A percentile compares a stretch with the other conserved stretches of the same genome.
Evolutionary conservation across 768 basidiomycete species (phyloP).

Genomic region (Lactifluus piperatus): DNA sequence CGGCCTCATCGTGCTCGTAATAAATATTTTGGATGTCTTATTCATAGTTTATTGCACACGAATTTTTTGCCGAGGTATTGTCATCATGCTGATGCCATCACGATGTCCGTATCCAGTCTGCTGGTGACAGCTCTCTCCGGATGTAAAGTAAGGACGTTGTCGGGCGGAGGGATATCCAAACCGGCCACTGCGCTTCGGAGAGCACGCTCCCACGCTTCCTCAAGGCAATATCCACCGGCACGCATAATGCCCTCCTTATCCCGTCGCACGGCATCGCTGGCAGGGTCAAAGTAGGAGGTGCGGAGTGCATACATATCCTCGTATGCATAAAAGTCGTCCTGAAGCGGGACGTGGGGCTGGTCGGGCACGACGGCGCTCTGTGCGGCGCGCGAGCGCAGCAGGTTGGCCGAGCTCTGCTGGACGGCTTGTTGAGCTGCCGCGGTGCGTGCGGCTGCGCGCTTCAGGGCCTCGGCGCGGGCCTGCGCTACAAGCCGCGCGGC

Average conservation of each 20-base stretch:
- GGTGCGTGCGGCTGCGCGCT: conserved; percentile 50
- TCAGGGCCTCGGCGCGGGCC: conserved; percentile 54
- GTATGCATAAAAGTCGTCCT: conserved; percentile 70
- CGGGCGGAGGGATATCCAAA: conserved; percentile 34
- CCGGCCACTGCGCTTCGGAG: conserved; percentile 65
- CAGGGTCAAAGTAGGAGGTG: conserved; percentile 57
- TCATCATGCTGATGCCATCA: conserved; percentile 29
- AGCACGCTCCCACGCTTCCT: conserved; percentile 83
- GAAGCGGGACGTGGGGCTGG: conserved; percentile 68
- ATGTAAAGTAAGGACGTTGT: conserved; percentile 33
- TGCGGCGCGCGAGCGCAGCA: conserved; percentile 54
- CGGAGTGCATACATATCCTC: conserved; percentile 55
- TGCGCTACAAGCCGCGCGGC: conserved; percentile 63
- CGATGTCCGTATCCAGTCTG: conserved; percentile 33
- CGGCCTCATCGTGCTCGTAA: too few species aligned
- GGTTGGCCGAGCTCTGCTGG: conserved; percentile 26
- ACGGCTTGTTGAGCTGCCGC: conserved; percentile 24
- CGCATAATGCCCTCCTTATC: conserved; percentile 74
- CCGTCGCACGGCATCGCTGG: conserved; percentile 66
- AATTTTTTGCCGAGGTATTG: background rate
- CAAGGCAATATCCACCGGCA: conserved; percentile 72
- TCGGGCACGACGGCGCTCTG: conserved; percentile 64
- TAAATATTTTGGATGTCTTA: background rate
- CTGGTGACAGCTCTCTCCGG: conserved; percentile 5
- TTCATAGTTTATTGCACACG: background rate